These are phyloP conservation scores for Yamadazyma takamatsuzukensis DNA, from an alignment of 805 yeast species.

Conservation along the genomic window DNA sequence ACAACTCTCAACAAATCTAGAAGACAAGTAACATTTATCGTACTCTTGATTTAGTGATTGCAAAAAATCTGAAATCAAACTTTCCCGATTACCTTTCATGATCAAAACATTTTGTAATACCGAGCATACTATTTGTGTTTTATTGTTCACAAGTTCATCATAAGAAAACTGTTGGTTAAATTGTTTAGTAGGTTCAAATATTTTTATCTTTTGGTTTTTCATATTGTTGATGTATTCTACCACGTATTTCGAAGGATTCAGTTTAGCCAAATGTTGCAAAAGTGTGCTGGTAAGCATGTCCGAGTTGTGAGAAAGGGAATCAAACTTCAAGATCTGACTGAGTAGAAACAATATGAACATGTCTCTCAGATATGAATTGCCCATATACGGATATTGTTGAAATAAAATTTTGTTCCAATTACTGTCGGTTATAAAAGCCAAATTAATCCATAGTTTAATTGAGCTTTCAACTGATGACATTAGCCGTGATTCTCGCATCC, in stretches of 20 bases:
- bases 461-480: conserved; percentile 22
- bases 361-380: conserved; percentile 34
- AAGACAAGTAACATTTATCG: conserved; percentile 19
- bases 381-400: conserved; percentile 38
- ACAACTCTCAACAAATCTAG: conserved; percentile 29
- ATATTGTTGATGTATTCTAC: conserved; percentile 13
- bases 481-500: conserved; percentile 18
- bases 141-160: conserved; percentile 8
- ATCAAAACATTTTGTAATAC: neutral
- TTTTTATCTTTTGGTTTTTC: conserved; percentile 1
- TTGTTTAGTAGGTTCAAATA: neutral
- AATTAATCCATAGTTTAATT: conserved; percentile 28
- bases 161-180: conserved; percentile 4
- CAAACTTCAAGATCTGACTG: conserved; percentile 19
- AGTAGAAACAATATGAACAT: conserved; percentile 28
- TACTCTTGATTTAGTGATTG: conserved; percentile 23
- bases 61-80: conserved; percentile 11
- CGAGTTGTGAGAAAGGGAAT: conserved; percentile 16
- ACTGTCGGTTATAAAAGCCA: conserved; percentile 13
- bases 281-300: conserved; percentile 21
- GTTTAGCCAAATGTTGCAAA: conserved; percentile 22
- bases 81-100: neutral
- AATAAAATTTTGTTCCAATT: conserved; percentile 36
- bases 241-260: conserved; percentile 23
- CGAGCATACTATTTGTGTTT: conserved; percentile 4